Evolutionary conservation across 176 grass and related monocot species (phyloP).

Genomic region (Juncus effusus): DNA sequence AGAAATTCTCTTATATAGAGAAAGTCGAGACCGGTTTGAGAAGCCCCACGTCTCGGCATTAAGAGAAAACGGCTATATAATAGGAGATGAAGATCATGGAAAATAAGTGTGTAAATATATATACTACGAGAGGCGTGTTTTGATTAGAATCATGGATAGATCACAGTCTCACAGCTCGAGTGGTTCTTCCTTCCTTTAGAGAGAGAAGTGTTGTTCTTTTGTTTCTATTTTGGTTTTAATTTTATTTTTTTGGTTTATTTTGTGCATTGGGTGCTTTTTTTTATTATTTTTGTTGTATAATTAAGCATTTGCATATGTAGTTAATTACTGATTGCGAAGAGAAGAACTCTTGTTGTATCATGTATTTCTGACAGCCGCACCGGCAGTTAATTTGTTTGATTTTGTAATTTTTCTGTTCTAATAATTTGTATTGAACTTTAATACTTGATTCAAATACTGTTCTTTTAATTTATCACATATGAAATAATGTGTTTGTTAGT

Average conservation of each 20-base stretch:
- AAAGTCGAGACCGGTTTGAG: conserved; percentile 54
- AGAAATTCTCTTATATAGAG: conserved; percentile 86
- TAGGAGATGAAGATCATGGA: conserved; percentile 23
- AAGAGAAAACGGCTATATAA: conserved; percentile 9
- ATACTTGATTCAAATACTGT: too few relatives aligned
- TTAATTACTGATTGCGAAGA: conserved; percentile 23
- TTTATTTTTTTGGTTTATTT: conserved; percentile 3
- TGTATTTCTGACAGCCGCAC: conserved; percentile 12
- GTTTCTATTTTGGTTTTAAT: not conserved
- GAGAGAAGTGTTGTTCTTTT: conserved; percentile 18
- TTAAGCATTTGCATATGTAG: conserved; percentile 17
- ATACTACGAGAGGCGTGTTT: conserved; percentile 15
- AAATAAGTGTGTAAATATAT: conserved; percentile 30
- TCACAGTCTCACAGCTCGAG: conserved; percentile 28
- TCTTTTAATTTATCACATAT: too few relatives aligned
- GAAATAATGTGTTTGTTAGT: too few relatives aligned
- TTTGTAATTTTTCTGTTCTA: conserved; percentile 6
- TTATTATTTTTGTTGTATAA: not conserved
- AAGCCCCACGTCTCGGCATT: conserved; percentile 76
- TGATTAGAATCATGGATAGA: conserved; percentile 21
- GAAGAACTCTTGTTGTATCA: conserved; percentile 26
- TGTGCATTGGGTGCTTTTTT: conserved; percentile 12
- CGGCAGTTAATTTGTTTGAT: conserved; percentile 21
- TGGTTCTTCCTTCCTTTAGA: conserved; percentile 29
- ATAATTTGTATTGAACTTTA: not conserved